Evolutionary conservation across 371 early-diverging fungal species (phyloP).

Genomic region (Syncephalastrum sp.): DNA sequence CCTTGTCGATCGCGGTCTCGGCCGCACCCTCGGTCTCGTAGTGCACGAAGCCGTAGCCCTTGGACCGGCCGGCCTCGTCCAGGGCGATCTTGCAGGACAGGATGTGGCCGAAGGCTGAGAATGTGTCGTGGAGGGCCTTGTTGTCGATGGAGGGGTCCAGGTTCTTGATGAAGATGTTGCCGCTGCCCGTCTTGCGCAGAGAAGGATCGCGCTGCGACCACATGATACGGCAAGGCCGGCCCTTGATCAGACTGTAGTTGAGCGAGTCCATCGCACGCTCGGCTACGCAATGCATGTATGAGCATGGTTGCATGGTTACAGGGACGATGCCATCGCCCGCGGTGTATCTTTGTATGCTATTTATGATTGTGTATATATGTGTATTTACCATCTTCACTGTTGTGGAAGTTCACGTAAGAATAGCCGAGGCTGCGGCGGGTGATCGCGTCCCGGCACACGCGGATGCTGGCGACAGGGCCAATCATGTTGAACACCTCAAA

Average conservation of each 20-base stretch:
- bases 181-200: constrained; percentile 86
- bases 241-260: constrained; percentile 94
- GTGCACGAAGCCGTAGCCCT: constrained; percentile 98
- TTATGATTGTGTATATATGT: constrained; percentile 11
- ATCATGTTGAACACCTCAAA: constrained; percentile 94
- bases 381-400: constrained; percentile 60
- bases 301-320: too few relatives aligned
- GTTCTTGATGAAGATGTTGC: constrained; percentile 99
- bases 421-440: constrained; percentile 96
- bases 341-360: too few relatives aligned
- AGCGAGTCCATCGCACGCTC: constrained; percentile 91
- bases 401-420: constrained; percentile 96
- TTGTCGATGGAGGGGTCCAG: constrained; percentile 94
- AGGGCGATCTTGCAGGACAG: constrained; percentile 91
- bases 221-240: constrained; percentile 96
- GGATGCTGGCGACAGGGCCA: constrained; percentile 95
- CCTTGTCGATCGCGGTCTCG: constrained; percentile 81
- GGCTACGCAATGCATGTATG: constrained; percentile 31
- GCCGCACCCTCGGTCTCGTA: constrained; percentile 89
- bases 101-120: constrained; percentile 92
- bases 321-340: too few relatives aligned
- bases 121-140: constrained; percentile 95
- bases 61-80: constrained; percentile 72
- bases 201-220: constrained; percentile 98
- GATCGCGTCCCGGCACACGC: constrained; percentile 96